Evolutionary conservation across 2,329 filamentous ascomycete species (phyloP).

Genomic region (Aureobasidium leucospermi): DNA sequence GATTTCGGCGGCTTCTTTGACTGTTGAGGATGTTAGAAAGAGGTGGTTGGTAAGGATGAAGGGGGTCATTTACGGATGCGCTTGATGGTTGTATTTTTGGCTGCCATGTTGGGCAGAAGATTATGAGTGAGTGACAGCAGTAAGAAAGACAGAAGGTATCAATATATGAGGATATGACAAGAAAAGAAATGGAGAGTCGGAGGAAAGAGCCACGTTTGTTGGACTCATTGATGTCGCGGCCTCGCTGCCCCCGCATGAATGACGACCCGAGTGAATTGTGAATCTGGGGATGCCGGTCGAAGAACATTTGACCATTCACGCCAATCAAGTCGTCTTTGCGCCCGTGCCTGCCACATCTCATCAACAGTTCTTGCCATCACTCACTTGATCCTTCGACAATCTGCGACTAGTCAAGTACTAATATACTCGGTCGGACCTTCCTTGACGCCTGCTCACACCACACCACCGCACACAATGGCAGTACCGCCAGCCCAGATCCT

Average conservation of each 20-base stretch:
- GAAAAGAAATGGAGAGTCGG: neutral
- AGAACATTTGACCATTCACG: neutral
- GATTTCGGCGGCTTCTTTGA: slow-evolving; percentile 87
- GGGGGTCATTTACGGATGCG: slow-evolving; percentile 60
- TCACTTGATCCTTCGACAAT: neutral
- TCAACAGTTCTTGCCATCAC: neutral
- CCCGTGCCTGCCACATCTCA: neutral
- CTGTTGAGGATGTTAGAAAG: slow-evolving; percentile 35
- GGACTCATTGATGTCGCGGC: neutral
- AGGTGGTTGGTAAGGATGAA: slow-evolving; percentile 2
- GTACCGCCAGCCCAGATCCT: slow-evolving; percentile 29
- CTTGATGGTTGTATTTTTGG: slow-evolving; percentile 76
- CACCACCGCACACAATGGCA: neutral
- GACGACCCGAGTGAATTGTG: neutral
- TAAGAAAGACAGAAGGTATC: neutral
- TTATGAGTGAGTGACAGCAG: neutral
- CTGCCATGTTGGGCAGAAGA: slow-evolving; percentile 31
- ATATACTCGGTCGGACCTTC: no score
- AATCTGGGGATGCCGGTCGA: neutral
- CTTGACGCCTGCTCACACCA: neutral
- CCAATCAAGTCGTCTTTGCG: neutral
- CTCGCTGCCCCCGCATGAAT: slow-evolving; percentile 1
- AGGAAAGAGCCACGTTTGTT: neutral
- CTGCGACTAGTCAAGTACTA: neutral
- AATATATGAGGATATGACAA: neutral